Evolutionary conservation across 2,329 filamentous ascomycete genomes (phyloP).

Genomic region (Fusarium lyarnte): DNA sequence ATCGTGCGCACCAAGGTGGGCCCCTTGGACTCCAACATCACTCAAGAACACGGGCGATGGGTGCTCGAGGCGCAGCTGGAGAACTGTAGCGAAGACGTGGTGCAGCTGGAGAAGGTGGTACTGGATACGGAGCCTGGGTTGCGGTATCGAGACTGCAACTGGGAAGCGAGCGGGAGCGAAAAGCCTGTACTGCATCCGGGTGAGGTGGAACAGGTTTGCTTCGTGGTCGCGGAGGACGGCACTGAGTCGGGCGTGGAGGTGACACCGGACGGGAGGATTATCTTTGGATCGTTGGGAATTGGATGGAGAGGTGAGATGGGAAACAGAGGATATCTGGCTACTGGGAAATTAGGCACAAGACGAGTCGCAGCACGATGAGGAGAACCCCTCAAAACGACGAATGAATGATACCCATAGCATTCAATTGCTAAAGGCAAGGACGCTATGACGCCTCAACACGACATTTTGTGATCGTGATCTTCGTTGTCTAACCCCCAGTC

Average conservation of each 20-base stretch:
- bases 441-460: background rate
- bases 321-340: slow-evolving; percentile 85
- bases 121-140: slow-evolving; percentile 64
- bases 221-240: slow-evolving; percentile 61
- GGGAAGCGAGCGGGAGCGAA: slow-evolving; percentile 55
- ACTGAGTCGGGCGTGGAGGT: slow-evolving; percentile 53
- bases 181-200: slow-evolving; percentile 68
- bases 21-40: slow-evolving; percentile 55
- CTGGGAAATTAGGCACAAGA: slow-evolving; percentile 76
- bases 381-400: slow-evolving; percentile 3
- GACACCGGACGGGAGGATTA: slow-evolving; percentile 64
- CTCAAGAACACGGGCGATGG: slow-evolving; percentile 60
- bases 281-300: slow-evolving; percentile 84
- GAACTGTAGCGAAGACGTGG: slow-evolving; percentile 86
- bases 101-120: slow-evolving; percentile 76
- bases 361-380: slow-evolving; percentile 49
- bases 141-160: slow-evolving; percentile 65
- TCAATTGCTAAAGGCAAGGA: background rate
- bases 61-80: slow-evolving; percentile 94
- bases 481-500: background rate
- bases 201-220: slow-evolving; percentile 74
- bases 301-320: slow-evolving; percentile 93
- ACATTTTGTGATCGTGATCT: background rate
- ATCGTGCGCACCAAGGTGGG: slow-evolving; percentile 92
- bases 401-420: slow-evolving; percentile 12